Base-by-base conservation (phyloP, 495 filamentous ascomycete species). In the Opeltia flavorubescens region DNA sequence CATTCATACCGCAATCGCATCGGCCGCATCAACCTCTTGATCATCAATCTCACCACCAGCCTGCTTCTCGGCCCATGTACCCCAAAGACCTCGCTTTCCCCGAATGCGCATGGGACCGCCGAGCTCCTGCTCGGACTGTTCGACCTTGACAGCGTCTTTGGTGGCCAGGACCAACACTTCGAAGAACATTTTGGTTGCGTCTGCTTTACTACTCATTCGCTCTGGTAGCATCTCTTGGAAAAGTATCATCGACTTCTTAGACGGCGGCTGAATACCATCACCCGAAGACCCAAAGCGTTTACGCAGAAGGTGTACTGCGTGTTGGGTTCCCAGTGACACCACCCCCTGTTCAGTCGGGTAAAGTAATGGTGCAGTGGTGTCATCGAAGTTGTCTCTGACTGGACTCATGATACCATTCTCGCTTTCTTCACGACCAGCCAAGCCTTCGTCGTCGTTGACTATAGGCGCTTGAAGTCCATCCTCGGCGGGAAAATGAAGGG, bases 141-240 rank as follows among this genome's bases (percentile, higher is more conserved):
- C 89, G n/a, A 95, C 85, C 60, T 94, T 89, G 58, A 98, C 83
- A 29, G 91, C 91, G 63, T 96, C 93, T 70, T 96, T 96, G 11
- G 91, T 98, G 9, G 93, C 93, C 42, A 98, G 68, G 4, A 96
- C 91, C 33, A 98, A 68, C 29, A 89, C 78, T 65, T 98, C 93
- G 50, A 96, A 96, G 67, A 98, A 98, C 89, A 98, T 94, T 70
- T 94, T 94, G 31, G 91, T 95, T 2, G 93, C 93, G 54, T 96
- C 91, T 11, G 79, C 79, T 56, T 83, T 81, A 43, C 73, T 81
- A 2, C 91, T 86, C 44, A 70, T 76, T 42, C 67, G 60, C 64
- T 89, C 84, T 1, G 91, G 91, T 1, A 95, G 72, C 38, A 98
- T 72, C 30, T 95, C 85, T 59, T 95, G 87, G 75, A 96, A 98